phyloP scores from a whole-genome alignment of 306 rosid species.

The Vigna mungo region DNA sequence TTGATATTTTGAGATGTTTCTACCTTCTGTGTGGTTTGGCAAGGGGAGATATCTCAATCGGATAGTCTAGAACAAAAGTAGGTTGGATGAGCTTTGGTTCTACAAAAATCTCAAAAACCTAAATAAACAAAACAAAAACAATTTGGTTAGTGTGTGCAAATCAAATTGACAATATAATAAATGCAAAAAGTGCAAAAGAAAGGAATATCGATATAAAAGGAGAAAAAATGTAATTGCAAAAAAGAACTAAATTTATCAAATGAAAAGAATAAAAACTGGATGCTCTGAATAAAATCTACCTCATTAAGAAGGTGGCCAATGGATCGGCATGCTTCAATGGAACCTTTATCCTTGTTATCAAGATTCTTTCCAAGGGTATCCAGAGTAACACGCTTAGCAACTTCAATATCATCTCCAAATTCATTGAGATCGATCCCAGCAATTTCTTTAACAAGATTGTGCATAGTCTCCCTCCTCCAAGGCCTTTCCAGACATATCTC shows the following conservation, averaged over 20 bases:
- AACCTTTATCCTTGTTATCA: conserved; percentile 73
- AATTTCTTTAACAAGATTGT: conserved; percentile 89
- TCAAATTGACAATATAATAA: conserved; percentile 35
- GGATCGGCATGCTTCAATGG: conserved; percentile 77
- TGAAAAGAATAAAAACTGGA: conserved; percentile 27
- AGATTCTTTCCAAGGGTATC: conserved; percentile 62
- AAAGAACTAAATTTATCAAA: conserved; percentile 29
- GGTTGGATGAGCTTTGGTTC: conserved; percentile 97
- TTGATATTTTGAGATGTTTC: neutral
- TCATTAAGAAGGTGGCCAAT: conserved; percentile 84
- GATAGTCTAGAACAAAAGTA: conserved; percentile 96
- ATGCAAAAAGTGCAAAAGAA: conserved; percentile 10
- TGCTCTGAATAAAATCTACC: conserved; percentile 54
- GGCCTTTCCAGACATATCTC: conserved; percentile 89
- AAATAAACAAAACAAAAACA: conserved; percentile 43
- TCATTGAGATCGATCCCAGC: conserved; percentile 75
- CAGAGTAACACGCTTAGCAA: conserved; percentile 71
- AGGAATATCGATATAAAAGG: conserved; percentile 11
- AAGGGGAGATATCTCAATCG: conserved; percentile 93
- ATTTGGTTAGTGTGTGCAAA: conserved; percentile 41
- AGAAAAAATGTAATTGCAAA: conserved; percentile 20
- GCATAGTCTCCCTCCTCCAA: conserved; percentile 98
- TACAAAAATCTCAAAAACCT: conserved; percentile 89
- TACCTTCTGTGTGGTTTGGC: conserved; percentile 99
- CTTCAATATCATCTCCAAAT: conserved; percentile 68